phyloP scores from a whole-genome alignment of 371 early-diverging fungal genomes.

The Cokeromyces recurvatus region DNA sequence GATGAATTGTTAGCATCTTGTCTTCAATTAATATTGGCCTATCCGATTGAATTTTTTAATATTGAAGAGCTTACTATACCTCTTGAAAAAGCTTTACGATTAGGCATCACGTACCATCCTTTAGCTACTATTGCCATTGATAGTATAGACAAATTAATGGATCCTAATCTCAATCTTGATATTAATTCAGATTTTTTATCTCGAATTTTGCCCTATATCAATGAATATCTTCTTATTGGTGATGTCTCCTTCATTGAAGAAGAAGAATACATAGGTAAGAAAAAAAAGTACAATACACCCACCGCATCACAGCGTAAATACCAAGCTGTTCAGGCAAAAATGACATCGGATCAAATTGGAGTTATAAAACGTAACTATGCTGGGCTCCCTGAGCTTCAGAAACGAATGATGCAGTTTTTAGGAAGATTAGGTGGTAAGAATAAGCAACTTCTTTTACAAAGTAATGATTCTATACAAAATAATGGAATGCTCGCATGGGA shows the following conservation, averaged over 20 bases:
- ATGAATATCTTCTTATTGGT: conserved; percentile 64
- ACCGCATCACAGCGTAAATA: conserved; percentile 15
- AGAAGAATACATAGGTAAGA: conserved; percentile 1
- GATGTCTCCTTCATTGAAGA: conserved; percentile 8
- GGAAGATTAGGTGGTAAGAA: conserved; percentile 66
- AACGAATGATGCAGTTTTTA: conserved; percentile 59
- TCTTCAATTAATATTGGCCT: conserved; percentile 57
- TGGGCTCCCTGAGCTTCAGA: conserved; percentile 45
- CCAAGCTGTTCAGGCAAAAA: conserved; percentile 5
- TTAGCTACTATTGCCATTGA: conserved; percentile 61
- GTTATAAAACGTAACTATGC: conserved; percentile 9
- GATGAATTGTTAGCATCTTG: conserved; percentile 75
- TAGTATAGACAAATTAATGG: conserved; percentile 55
- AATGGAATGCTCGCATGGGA: conserved; percentile 56
- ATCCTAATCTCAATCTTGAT: conserved; percentile 21
- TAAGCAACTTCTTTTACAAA: conserved; percentile 40
- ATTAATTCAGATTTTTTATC: conserved; percentile 16
- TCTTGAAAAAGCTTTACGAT: conserved; percentile 54
- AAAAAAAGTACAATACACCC: conserved; percentile 6
- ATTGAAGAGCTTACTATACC: conserved; percentile 47
- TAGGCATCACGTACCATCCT: conserved; percentile 69
- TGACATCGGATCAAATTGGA: conserved; percentile 16
- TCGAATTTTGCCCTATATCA: conserved; percentile 55
- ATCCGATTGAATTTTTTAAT: conserved; percentile 57
- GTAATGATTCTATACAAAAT: background rate